These are phyloP conservation scores for Botrytis fragariae DNA, from an alignment of 2,329 filamentous ascomycete species.

Conservation along the genomic window DNA sequence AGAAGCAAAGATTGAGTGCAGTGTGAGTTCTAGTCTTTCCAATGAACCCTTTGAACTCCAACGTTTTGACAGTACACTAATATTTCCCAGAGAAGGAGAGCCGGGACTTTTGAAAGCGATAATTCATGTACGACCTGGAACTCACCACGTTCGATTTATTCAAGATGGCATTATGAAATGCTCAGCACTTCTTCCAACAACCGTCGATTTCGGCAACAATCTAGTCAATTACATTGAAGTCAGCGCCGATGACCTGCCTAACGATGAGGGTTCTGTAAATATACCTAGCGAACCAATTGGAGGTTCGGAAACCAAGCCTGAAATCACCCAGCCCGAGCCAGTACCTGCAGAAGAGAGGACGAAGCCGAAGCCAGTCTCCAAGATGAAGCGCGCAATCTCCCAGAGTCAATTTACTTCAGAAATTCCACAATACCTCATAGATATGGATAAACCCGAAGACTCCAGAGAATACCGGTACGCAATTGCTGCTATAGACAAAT, in stretches of 20 bases:
- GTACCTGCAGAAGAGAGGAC: slow-evolving; percentile 40
- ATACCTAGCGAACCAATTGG: slow-evolving; percentile 24
- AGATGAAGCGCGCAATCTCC: slow-evolving; percentile 55
- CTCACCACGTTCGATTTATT: slow-evolving; percentile 94
- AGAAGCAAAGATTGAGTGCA: slow-evolving; percentile 82
- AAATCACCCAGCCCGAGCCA: slow-evolving; percentile 27
- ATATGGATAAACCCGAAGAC: slow-evolving; percentile 83
- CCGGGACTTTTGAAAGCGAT: slow-evolving; percentile 70
- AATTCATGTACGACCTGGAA: slow-evolving; percentile 84
- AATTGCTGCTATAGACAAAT: slow-evolving; percentile 69
- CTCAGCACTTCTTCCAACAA: slow-evolving; percentile 82
- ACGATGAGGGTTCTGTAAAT: slow-evolving; percentile 31
- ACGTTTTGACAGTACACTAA: slow-evolving; percentile 10
- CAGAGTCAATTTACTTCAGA: slow-evolving; percentile 64
- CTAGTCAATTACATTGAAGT: slow-evolving; percentile 98
- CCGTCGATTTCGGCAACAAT: slow-evolving; percentile 96
- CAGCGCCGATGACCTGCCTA: slow-evolving; percentile 66
- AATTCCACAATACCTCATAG: slow-evolving; percentile 81
- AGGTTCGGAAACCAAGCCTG: slow-evolving; percentile 18
- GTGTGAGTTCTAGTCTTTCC: slow-evolving; percentile 56
- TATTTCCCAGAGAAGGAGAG: slow-evolving; percentile 40
- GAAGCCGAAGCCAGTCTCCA: slow-evolving; percentile 42
- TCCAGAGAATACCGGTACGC: slow-evolving; percentile 71
- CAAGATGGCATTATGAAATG: slow-evolving; percentile 93
- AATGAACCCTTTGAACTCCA: background rate